Evolutionary conservation across 768 basidiomycete species (phyloP).

Genomic region (Phlebiopsis gigantea): DNA sequence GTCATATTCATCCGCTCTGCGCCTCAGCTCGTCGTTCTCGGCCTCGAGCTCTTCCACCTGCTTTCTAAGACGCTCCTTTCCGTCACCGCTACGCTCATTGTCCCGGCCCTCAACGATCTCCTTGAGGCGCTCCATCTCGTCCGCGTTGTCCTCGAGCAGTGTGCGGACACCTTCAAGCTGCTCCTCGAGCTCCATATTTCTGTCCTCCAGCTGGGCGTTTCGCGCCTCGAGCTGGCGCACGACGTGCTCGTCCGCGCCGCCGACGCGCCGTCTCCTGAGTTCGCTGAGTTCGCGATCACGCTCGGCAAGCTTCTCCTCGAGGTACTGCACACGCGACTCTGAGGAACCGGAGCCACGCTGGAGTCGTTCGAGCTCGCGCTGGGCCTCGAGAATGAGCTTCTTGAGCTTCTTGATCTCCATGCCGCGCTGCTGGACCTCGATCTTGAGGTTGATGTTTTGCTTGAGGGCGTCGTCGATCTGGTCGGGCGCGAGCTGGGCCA

Average conservation of each 20-base stretch:
- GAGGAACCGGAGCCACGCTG: conserved; percentile 34
- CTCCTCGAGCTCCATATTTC: conserved; percentile 67
- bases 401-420: conserved; percentile 91
- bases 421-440: conserved; percentile 84
- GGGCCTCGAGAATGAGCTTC: conserved; percentile 80
- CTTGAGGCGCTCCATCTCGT: conserved; percentile 72
- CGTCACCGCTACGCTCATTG: conserved; percentile 38
- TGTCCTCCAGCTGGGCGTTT: conserved; percentile 21
- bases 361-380: conserved; percentile 69
- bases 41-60: conserved; percentile 54
- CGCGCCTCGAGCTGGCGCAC: conserved; percentile 46
- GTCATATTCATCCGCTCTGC: conserved; percentile 51
- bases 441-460: conserved; percentile 90
- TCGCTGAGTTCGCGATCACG: conserved; percentile 66
- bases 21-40: conserved; percentile 58
- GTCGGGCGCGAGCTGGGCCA: conserved; percentile 85
- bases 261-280: conserved; percentile 44
- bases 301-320: conserved; percentile 74
- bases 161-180: conserved; percentile 67
- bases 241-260: conserved; percentile 39
- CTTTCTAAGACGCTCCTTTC: conserved; percentile 40
- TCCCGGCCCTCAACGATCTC: conserved; percentile 54
- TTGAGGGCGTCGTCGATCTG: conserved; percentile 89
- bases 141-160: conserved; percentile 74
- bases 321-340: conserved; percentile 33